A percentile compares a stretch with the other conserved stretches of the same genome.
phyloP scores from a whole-genome alignment of 139 green algal species.

The Tetraselmis chui region DNA sequence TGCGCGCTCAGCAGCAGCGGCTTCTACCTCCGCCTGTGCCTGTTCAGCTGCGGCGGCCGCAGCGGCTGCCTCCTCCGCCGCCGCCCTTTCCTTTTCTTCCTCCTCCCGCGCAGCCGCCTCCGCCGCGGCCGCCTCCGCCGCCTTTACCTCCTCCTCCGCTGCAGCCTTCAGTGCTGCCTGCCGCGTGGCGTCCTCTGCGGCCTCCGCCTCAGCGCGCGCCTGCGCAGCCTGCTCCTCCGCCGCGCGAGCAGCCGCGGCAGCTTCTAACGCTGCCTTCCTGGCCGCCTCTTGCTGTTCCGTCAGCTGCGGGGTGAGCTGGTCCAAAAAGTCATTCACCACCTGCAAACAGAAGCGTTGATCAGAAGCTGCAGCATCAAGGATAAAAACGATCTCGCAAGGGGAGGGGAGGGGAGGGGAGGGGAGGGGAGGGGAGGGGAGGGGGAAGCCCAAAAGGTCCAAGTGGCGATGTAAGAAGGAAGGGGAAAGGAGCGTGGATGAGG shows the following conservation, averaged over 20 bases:
- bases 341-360: background rate
- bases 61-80: background rate
- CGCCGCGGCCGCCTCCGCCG: background rate
- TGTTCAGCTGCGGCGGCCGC: background rate
- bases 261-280: background rate
- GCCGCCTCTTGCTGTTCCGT: background rate
- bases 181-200: background rate
- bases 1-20: background rate
- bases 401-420: too few relatives aligned
- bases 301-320: background rate
- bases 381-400: too few relatives aligned
- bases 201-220: background rate
- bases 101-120: background rate
- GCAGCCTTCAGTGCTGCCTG: background rate
- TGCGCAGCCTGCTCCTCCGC: background rate
- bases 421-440: too few relatives aligned
- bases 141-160: background rate
- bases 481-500: too few relatives aligned
- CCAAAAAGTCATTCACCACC: conserved; percentile 11
- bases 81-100: background rate
- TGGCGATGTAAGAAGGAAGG: too few relatives aligned
- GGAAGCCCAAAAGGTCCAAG: too few relatives aligned
- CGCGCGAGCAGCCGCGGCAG: background rate
- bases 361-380: too few relatives aligned
- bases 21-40: background rate